Conservation (phyloP, 2,329 filamentous ascomycete genomes). For the Colletotrichum euphorbiae region DNA sequence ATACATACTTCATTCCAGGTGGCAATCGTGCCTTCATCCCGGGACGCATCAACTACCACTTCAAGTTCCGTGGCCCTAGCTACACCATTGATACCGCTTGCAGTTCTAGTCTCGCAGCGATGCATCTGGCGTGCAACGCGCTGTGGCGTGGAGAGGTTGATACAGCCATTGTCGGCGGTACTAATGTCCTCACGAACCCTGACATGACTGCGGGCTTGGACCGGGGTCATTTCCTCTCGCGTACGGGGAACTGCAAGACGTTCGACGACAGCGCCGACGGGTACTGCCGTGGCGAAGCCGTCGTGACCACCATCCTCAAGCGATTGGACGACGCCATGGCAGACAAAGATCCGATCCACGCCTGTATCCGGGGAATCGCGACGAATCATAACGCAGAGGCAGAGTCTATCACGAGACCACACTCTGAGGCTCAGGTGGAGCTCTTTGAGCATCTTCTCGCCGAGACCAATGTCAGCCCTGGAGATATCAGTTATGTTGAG, state of each 20-base stretch:
- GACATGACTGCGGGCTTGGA: slow-evolving; percentile 82
- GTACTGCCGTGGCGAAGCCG: slow-evolving; percentile 61
- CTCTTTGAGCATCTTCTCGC: slow-evolving; percentile 51
- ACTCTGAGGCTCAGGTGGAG: slow-evolving; percentile 47
- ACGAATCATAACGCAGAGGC: slow-evolving; percentile 55
- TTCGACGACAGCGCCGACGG: slow-evolving; percentile 74
- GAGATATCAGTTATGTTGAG: slow-evolving; percentile 56
- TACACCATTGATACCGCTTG: slow-evolving; percentile 83
- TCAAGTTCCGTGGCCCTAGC: slow-evolving; percentile 80
- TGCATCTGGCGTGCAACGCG: slow-evolving; percentile 70
- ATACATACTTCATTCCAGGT: slow-evolving; percentile 65
- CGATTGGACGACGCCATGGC: slow-evolving; percentile 52
- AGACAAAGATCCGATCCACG: slow-evolving; percentile 50
- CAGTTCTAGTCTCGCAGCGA: slow-evolving; percentile 78
- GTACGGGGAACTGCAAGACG: slow-evolving; percentile 81
- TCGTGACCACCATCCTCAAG: slow-evolving; percentile 56
- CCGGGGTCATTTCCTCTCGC: slow-evolving; percentile 81
- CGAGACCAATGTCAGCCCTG: slow-evolving; percentile 40
- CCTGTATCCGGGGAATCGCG: slow-evolving; percentile 52
- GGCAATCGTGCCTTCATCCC: slow-evolving; percentile 63
- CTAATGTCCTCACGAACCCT: slow-evolving; percentile 82
- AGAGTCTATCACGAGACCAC: slow-evolving; percentile 54
- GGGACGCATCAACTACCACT: slow-evolving; percentile 80
- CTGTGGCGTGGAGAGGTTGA: slow-evolving; percentile 70
- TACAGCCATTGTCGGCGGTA: slow-evolving; percentile 81